These are phyloP conservation scores for Arctium lappa DNA, from an alignment of 129 eudicot genomes.

Conservation along the genomic window DNA sequence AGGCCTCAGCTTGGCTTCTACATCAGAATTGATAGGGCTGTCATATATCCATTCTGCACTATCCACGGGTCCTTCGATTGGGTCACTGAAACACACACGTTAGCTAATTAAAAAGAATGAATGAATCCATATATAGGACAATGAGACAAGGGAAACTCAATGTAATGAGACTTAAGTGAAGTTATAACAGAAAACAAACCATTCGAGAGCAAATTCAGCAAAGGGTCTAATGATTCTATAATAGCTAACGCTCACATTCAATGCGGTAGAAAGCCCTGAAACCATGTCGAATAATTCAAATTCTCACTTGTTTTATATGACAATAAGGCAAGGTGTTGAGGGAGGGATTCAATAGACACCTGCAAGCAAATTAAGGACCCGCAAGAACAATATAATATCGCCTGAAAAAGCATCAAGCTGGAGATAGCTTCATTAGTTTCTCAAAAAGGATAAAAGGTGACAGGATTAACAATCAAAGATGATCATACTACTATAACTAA, in stretches of 20 bases:
- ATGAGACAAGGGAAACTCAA: not conserved
- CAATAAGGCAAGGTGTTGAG: not conserved
- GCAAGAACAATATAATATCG: constrained; percentile 71
- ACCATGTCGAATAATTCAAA: constrained; percentile 18
- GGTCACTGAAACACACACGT: constrained; percentile 54
- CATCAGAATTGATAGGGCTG: constrained; percentile 65
- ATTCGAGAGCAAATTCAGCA: constrained; percentile 82
- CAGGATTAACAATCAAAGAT: not conserved
- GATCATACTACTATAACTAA: not conserved
- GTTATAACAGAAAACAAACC: constrained; percentile 41
- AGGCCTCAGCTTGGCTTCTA: constrained; percentile 65
- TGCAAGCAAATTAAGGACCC: constrained; percentile 92
- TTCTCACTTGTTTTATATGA: not conserved
- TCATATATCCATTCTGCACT: constrained; percentile 66
- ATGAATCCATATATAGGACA: not conserved
- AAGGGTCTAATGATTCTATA: constrained; percentile 89
- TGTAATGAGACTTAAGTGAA: not conserved
- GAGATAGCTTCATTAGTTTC: constrained; percentile 33
- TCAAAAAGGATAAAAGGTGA: constrained; percentile 13
- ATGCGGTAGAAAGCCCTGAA: constrained; percentile 86
- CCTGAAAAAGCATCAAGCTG: constrained; percentile 99
- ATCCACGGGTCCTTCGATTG: constrained; percentile 44
- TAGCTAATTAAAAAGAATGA: not conserved
- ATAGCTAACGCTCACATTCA: constrained; percentile 67
- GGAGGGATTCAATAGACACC: constrained; percentile 45